Percentiles rank a stretch among this genome's conserved stretches.
Conservation (phyloP, 2,329 filamentous ascomycete species). For the Scedosporium minutisporum region DNA sequence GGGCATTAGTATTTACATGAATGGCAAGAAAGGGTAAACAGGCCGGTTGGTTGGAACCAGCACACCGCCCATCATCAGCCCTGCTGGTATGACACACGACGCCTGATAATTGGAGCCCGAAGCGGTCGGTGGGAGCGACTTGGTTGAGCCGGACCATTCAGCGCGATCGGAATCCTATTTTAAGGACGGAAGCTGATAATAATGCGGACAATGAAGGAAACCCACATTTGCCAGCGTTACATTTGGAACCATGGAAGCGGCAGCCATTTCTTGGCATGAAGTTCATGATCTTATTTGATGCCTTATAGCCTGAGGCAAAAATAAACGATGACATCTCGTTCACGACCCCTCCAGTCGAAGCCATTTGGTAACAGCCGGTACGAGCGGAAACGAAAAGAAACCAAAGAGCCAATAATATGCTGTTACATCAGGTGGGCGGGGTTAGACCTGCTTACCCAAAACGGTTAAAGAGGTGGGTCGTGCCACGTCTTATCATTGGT, state of each 20-base stretch:
- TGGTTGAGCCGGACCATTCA: neutral
- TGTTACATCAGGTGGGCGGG: too few relatives aligned
- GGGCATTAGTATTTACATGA: neutral
- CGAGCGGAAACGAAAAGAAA: too few relatives aligned
- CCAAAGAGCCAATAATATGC: too few relatives aligned
- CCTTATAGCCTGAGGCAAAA: neutral
- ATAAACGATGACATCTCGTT: neutral
- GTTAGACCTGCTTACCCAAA: neutral
- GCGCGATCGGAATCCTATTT: neutral
- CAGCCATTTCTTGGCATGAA: neutral
- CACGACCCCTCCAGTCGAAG: too few relatives aligned
- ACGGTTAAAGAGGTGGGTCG: neutral
- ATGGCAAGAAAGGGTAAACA: neutral
- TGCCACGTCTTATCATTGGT: neutral
- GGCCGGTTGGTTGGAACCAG: neutral
- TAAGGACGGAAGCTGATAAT: neutral
- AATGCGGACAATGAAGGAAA: neutral
- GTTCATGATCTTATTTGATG: neutral
- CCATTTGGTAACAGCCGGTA: too few relatives aligned
- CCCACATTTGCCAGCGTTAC: neutral
- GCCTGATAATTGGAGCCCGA: neutral
- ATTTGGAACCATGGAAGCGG: neutral
- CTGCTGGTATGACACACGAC: conserved; percentile 1
- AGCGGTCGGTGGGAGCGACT: neutral
- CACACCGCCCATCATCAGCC: conserved; percentile 1